Base-by-base conservation (phyloP, 495 filamentous ascomycete species). In the Evansstolkia leycettana region DNA sequence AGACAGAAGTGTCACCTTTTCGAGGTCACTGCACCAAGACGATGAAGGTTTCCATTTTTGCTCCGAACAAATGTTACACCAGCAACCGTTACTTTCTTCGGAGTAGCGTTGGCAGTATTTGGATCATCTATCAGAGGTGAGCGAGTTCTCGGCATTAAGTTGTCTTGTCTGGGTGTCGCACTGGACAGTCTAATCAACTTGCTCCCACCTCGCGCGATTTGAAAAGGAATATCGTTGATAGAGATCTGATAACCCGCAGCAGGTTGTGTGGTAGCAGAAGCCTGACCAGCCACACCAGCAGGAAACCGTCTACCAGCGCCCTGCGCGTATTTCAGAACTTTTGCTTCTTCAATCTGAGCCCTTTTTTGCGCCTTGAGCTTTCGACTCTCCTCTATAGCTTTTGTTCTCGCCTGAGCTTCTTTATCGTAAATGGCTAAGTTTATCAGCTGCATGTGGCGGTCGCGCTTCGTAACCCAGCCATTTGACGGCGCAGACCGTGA, bases 1-100 rank as follows among this genome's bases (percentile, higher is more conserved):
- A 17, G 5, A 10, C 16, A 29, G 17, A 20, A 43, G 48, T 12
- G 39, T 45, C 43, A 66, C 64, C 52, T 64, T 39, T 64, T 68
- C 29, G 54, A 60, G 12, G 55, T 55, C 15, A 65, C 62, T 7
- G 57, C 60, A 17, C 62, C 64, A 30, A 66, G 50, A 15, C 86
- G 83, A 47, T 85, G 81, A 35, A 96, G 71, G 38, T 96, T 96
- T 35, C 89, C 89, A 45, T 80, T 81, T 54, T 90, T 93, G 57
- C 83, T 94, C 37, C 89, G 73, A 42, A 84, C 72, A 56, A 94
- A 96, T 27, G 70, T 76, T 38, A 95, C 84, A 33, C 88, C 88
- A 19, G 76, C 84, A 42, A 96, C 63, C 3, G 65, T 65, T 17
- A 84, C 73, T 52, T 70, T 69, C 57, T 88, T 94, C 0, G 89